Evolutionary conservation across 2,329 filamentous ascomycete species (phyloP).

Genomic region (Leptographium procerum): DNA sequence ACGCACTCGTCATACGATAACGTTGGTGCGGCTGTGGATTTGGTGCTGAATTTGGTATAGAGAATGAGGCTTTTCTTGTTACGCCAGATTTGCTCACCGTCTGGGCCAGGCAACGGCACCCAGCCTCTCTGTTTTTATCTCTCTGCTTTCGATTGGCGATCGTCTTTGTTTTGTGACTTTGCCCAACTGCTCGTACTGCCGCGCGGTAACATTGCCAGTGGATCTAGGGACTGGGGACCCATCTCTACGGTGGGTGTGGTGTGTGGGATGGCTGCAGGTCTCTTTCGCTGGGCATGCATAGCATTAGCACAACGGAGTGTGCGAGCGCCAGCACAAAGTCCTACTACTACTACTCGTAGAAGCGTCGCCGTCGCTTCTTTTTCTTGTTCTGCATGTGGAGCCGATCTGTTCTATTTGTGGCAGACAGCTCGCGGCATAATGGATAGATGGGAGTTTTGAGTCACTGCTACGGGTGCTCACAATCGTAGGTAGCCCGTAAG

Average conservation of each 20-base stretch:
- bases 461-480: too few species aligned
- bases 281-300: too few species aligned
- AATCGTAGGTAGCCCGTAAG: too few species aligned
- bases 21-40: background rate
- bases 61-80: background rate
- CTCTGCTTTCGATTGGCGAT: background rate
- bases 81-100: background rate
- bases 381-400: background rate
- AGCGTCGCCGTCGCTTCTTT: background rate
- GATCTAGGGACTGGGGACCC: background rate
- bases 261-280: too few species aligned
- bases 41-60: background rate
- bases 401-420: background rate
- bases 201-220: background rate
- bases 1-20: background rate
- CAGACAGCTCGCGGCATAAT: background rate
- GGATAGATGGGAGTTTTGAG: too few species aligned
- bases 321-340: too few species aligned
- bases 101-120: background rate
- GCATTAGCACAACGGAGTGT: too few species aligned
- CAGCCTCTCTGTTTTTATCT: background rate
- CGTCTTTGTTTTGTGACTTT: background rate
- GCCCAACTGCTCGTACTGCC: constrained; percentile 1
- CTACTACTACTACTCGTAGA: too few species aligned
- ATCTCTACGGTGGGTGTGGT: background rate